Evolutionary conservation across 176 grass and related monocot genomes (phyloP), one percentile per base, ranked within the genome.

Genomic region (Musa beccarii): DNA sequence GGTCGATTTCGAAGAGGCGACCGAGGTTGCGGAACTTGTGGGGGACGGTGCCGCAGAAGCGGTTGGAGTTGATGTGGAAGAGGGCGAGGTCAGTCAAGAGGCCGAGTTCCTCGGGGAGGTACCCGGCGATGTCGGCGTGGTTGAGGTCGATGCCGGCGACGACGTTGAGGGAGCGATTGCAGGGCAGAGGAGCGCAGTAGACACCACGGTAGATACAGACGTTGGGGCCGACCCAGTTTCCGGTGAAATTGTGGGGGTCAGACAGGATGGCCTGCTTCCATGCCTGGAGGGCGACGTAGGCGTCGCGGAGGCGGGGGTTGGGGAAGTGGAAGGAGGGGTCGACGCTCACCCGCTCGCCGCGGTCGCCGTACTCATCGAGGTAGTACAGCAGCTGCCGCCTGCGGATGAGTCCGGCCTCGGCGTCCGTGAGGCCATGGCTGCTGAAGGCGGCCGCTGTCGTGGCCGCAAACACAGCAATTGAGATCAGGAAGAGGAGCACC

Each of bases 211-310:
- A 99, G 83, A 80, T 81, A 75, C 95, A 99, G 10, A 99, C 95
- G 0, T 2, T 26, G 0, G 95, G 88, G 1, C 95, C 95, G 0
- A 17, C 54, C 95, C 95, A 99, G 88, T 94, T 72, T 22, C 71
- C 81, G 53, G 95, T 99, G 84, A 94, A 74, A 69, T 87, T 84
- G 10, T 25, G 4, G 2, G 95, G 95, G 71, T 99, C 90, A 53
- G 95, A 99, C 69, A 92, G 80, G 79, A 99, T 99, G 69, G 95
- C 90, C 11, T 63, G 80, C 84, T 88, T 99, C 95, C 95, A 99
- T 2, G 95, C 88, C 79, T 99, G 95, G 54, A 99, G 83, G 54
- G 90, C 95, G 23, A 92, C 77, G 88, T 99, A 99, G 66, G 95
- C 90, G 73, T 99, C 86, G 19, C 88, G 84, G 26, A 94, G 79